A percentile compares a stretch with the other conserved stretches of the same genome.
Evolutionary conservation across 345 rosid genomes (phyloP).

Genomic region (Arabidopsis arenosa): DNA sequence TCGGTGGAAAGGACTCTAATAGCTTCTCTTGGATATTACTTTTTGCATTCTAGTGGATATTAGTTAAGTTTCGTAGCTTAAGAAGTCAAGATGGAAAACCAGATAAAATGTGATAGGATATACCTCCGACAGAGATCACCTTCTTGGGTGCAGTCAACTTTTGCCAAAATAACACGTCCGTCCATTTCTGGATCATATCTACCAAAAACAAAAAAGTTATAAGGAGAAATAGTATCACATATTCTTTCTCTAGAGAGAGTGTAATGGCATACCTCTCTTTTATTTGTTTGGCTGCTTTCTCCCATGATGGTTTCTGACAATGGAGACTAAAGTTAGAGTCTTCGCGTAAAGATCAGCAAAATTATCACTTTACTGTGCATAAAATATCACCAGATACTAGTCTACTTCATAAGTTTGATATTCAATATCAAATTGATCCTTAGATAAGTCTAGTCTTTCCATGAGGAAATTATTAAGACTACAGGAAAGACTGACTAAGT

Average conservation of each 20-base stretch:
- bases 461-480: conserved; percentile 7
- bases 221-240: conserved; percentile 23
- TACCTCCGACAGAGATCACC: conserved; percentile 90
- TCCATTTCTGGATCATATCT: conserved; percentile 96
- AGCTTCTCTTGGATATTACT: background rate
- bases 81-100: conserved; percentile 17
- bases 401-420: conserved; percentile 14
- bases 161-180: conserved; percentile 86
- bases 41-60: background rate
- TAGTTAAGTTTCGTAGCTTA: conserved; percentile 16
- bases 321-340: conserved; percentile 30
- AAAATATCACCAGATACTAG: conserved; percentile 14
- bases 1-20: conserved; percentile 20
- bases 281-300: conserved; percentile 83
- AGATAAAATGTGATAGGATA: conserved; percentile 29
- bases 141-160: conserved; percentile 90
- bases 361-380: conserved; percentile 2
- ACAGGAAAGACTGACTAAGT: conserved; percentile 21
- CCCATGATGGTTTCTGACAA: conserved; percentile 98
- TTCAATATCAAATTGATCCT: conserved; percentile 18
- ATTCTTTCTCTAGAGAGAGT: conserved; percentile 11
- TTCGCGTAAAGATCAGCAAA: background rate
- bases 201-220: conserved; percentile 29
- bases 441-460: conserved; percentile 12
- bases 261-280: conserved; percentile 66